Conservation (phyloP, 768 basidiomycete genomes). For the Psilocybe cyanescens region DNA sequence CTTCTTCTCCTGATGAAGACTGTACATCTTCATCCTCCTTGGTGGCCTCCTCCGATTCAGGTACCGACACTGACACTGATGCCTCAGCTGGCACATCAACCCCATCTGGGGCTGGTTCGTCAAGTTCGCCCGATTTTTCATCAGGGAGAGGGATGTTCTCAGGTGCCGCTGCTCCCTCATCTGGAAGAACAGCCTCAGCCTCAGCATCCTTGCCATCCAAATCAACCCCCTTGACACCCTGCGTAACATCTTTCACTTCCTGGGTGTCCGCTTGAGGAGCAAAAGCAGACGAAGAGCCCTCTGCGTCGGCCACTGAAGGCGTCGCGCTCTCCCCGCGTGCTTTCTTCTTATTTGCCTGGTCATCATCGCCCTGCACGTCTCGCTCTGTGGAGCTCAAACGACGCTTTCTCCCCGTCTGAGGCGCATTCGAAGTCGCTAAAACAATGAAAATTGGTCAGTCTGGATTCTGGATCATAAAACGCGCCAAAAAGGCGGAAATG, state of each 20-base stretch:
- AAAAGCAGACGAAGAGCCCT: constrained; percentile 20
- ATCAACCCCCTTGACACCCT: constrained; percentile 72
- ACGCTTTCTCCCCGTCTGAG: constrained; percentile 69
- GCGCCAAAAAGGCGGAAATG: constrained; percentile 15
- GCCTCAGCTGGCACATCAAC: constrained; percentile 23
- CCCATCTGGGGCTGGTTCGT: constrained; percentile 29
- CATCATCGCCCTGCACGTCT: constrained; percentile 44
- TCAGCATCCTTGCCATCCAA: constrained; percentile 52
- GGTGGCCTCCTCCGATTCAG: constrained; percentile 4
- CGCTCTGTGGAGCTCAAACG: constrained; percentile 55
- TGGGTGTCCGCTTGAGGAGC: constrained; percentile 42
- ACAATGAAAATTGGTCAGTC: constrained; percentile 5
- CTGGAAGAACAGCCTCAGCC: constrained; percentile 46
- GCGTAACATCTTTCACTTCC: constrained; percentile 71
- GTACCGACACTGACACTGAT: neutral
- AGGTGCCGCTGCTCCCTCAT: constrained; percentile 26
- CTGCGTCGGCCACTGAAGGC: constrained; percentile 30
- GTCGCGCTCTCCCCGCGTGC: constrained; percentile 45
- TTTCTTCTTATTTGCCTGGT: constrained; percentile 46
- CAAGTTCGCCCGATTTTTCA: constrained; percentile 41
- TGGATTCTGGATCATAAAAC: neutral
- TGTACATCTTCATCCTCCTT: constrained; percentile 3
- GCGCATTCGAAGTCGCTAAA: constrained; percentile 78
- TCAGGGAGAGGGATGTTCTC: constrained; percentile 44
- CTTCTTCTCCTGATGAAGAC: neutral